Conservation (phyloP, 176 grass and related monocot genomes). For the Alopecurus myosuroides region DNA sequence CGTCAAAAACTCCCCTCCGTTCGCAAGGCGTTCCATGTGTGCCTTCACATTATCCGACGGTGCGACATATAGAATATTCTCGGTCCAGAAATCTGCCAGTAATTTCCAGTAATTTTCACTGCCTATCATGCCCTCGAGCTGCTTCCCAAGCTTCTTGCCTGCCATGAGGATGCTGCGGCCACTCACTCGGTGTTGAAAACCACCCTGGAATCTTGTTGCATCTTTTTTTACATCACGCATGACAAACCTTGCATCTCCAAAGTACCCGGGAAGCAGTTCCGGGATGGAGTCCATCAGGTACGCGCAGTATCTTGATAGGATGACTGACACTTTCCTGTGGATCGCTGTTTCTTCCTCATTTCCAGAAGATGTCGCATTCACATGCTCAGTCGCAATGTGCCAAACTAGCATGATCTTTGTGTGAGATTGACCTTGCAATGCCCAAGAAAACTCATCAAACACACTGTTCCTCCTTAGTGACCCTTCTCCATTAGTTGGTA, state of each 20-base stretch:
- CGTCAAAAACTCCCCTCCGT: too few species aligned
- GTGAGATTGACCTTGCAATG: not conserved
- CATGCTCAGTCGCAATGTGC: too few species aligned
- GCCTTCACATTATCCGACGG: too few species aligned
- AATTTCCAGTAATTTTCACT: not conserved
- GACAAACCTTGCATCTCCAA: not conserved
- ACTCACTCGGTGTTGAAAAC: not conserved
- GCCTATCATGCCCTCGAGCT: not conserved
- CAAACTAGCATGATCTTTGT: not conserved
- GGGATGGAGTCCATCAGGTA: not conserved
- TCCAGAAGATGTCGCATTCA: not conserved
- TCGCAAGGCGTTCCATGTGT: too few species aligned
- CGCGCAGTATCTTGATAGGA: not conserved
- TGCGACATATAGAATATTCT: too few species aligned
- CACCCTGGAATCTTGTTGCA: not conserved
- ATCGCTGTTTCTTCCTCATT: not conserved
- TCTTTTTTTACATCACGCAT: not conserved
- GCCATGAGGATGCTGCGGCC: not conserved
- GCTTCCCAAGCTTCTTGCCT: not conserved
- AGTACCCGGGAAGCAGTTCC: not conserved
- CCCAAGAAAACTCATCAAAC: not conserved
- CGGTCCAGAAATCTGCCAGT: too few species aligned
- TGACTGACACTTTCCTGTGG: not conserved
- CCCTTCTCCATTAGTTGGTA: not conserved
- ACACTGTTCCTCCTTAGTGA: not conserved